Evolutionary conservation across 176 grass and related monocot genomes (phyloP).

Genomic region (Sorghum bicolor): Sorghum_bicolor_NCBIv3 NC_012870.2:70477501-70478000

Average conservation of each 20-base stretch:
- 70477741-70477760: neutral
- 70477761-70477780: slow-evolving; percentile 1
- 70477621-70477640: neutral
- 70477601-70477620: neutral
- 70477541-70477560: neutral
- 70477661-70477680: neutral
- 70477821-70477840: slow-evolving; percentile 6
- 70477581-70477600: slow-evolving; percentile 6
- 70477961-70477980: slow-evolving; percentile 54
- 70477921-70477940: slow-evolving; percentile 98
- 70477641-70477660: neutral
- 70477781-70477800: neutral
- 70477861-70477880: slow-evolving; percentile 88
- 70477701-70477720: neutral
- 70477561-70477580: neutral
- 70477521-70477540: neutral
- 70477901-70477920: slow-evolving; percentile 89
- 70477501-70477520: neutral
- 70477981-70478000: slow-evolving; percentile 52
- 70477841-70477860: slow-evolving; percentile 6
- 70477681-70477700: neutral
- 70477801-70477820: neutral
- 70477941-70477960: slow-evolving; percentile 84
- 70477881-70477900: slow-evolving; percentile 88
- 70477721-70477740: neutral